Evolutionary conservation across 2,329 filamentous ascomycete genomes (phyloP), one percentile per base, ranked within the genome.

Genomic region (Ambrosiella xylebori): DNA sequence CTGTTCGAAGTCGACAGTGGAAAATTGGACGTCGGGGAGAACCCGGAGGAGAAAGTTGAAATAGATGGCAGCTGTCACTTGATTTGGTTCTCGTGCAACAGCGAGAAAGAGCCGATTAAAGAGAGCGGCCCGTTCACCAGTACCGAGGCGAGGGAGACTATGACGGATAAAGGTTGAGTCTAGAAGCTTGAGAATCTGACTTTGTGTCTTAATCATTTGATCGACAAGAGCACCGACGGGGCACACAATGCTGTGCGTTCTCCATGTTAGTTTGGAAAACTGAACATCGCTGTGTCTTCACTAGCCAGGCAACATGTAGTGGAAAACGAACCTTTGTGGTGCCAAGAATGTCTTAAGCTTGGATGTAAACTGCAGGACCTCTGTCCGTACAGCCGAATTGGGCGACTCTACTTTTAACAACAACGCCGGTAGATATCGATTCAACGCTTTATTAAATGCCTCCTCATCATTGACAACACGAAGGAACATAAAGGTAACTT

Each of bases 81-180:
- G 8, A 27, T 51, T 19, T 9, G 63, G 82, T 79, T 59, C 60
- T 19, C 74, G 73, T 2, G 79, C 74, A 50, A 94, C 83, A 8
- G 83, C 85, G 62, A 78, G 74, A 13, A 90, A 71, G 8, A 89
- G 70, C 2, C 80, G 76, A 1, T 88, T 82, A n/a, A 96, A 70
- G 3, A 95, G 72, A 9, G 82, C 80, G 40, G 84, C 77, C 63
- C 88, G 80, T 47, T 91, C 85, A 57, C 75, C 65, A 11, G 72
- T 68, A 38, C 73, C 68, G 19, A 79, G 67, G 2, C 77, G 73
- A 47, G 72, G 68, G 36, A 80, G 65, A 47, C 91, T 93, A 66
- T 95, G 88, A 65, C 94, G 87, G 41, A 96, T 85, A 67, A 95
- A 95, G 15, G 86, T 76, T 45, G 97, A 73, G 69, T 97, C 90